Base-by-base conservation (phyloP, 352 stramenopile genomes). In the Ophiocytium majus region DNA sequence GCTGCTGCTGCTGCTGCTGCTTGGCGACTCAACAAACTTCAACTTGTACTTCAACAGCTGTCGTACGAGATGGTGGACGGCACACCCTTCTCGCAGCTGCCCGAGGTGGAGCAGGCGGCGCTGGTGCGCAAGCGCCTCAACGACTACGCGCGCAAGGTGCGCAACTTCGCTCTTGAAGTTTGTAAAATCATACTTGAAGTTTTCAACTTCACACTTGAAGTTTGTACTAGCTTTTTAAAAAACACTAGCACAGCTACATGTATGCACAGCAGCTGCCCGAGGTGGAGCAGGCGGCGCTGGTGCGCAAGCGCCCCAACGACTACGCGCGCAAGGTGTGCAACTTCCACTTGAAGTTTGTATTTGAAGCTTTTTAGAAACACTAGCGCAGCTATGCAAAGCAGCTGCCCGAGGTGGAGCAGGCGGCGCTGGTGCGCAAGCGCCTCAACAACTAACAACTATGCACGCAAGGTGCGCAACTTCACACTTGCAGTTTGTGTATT, bases 271-370 rank as follows among this genome's bases (percentile, higher is more conserved):
- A 91, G 76, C 86, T 91, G 28, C 94, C 93, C 84, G 88, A 92
- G 17, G 88, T 63, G n/a, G 85, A 93, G 1, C 85, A 90, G 76
- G 87, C 85, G 14, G 19, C 31, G 49, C 19, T 82, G 1, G 91
- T 98, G 32, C 96, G 95, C 88, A 90, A 85, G 57, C 86, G 91
- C 0, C 50, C 92, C n/a, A 92, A 92, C 80, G 63, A 92, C 17
- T 99, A 99, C 85, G 97, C 94, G 43, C 96, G 96, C 34, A 99
- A 97, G 86, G 96, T n/a, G n/a, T n/a, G n/a, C n/a, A n/a, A n/a
- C n/a, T n/a, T n/a, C n/a, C n/a, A n/a, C n/a, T n/a, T n/a, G n/a
- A n/a, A n/a, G n/a, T n/a, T n/a, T n/a, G n/a, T n/a, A n/a, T n/a
- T n/a, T n/a, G n/a, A n/a, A n/a, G n/a, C n/a, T n/a, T n/a, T n/a